Evolutionary conservation across 1,139 yeast species (phyloP).

Genomic region (Geotrichum restrictum): DNA sequence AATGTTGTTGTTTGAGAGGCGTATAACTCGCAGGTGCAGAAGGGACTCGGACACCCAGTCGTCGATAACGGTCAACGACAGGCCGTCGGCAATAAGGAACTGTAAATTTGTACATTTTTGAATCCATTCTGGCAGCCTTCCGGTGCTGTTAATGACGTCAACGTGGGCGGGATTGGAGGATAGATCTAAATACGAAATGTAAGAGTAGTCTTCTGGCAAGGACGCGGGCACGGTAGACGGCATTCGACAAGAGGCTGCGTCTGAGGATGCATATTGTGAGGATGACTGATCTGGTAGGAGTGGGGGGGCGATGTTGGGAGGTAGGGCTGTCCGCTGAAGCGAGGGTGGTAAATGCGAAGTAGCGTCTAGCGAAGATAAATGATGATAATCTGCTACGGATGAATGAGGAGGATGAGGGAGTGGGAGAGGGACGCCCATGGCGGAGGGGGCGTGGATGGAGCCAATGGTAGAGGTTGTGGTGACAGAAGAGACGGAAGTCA

Average conservation of each 20-base stretch:
- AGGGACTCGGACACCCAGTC: slow-evolving; percentile 34
- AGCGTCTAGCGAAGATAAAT: not conserved
- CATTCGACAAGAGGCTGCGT: not conserved
- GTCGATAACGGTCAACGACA: slow-evolving; percentile 32
- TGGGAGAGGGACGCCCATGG: not conserved
- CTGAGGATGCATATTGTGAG: not conserved
- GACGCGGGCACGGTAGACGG: not conserved
- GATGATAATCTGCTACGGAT: not conserved
- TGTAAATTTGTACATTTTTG: slow-evolving; percentile 30
- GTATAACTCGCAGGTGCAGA: slow-evolving; percentile 27
- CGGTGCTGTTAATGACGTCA: slow-evolving; percentile 28
- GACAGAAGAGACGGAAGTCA: not conserved
- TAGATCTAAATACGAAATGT: slow-evolving; percentile 30
- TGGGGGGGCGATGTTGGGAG: slow-evolving; percentile 3
- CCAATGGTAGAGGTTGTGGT: not conserved
- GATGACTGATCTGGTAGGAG: not conserved
- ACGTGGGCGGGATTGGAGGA: slow-evolving; percentile 25
- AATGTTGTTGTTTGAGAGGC: slow-evolving; percentile 32
- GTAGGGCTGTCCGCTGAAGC: not conserved
- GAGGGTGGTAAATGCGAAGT: not conserved
- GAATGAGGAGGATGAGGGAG: not conserved
- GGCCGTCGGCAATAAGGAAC: slow-evolving; percentile 29
- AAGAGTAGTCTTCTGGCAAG: slow-evolving; percentile 19
- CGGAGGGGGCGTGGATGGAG: not conserved
- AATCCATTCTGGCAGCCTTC: slow-evolving; percentile 33